phyloP scores from a whole-genome alignment of 2,329 filamentous ascomycete genomes.

The Penicillium vulpinum region DNA sequence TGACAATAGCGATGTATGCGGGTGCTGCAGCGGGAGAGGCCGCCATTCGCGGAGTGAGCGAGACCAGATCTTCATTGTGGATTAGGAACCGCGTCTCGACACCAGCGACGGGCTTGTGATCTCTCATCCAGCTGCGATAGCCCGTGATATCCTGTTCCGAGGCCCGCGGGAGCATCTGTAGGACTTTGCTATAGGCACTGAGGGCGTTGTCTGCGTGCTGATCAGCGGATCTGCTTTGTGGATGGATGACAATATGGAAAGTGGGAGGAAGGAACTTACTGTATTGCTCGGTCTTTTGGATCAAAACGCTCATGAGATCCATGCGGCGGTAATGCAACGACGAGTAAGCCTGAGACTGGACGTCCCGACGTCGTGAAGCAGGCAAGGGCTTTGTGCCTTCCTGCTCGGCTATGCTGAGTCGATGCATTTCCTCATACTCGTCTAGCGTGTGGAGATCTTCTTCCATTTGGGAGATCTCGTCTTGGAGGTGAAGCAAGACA shows the following conservation, averaged over 20 bases:
- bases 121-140: constrained; percentile 57
- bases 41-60: constrained; percentile 28
- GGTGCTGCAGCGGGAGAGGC: constrained; percentile 22
- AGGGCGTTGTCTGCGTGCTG: constrained; percentile 41
- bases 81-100: constrained; percentile 56
- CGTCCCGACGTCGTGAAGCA: constrained; percentile 44
- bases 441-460: constrained; percentile 73
- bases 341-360: constrained; percentile 52
- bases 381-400: constrained; percentile 35
- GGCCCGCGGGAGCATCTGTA: constrained; percentile 49
- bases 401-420: constrained; percentile 32
- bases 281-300: constrained; percentile 62
- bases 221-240: neutral
- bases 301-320: constrained; percentile 56
- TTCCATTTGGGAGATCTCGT: constrained; percentile 79
- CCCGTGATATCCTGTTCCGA: constrained; percentile 49
- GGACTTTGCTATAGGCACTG: constrained; percentile 49
- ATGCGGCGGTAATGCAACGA: constrained; percentile 57
- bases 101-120: constrained; percentile 51
- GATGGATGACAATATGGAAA: neutral
- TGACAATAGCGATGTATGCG: constrained; percentile 44
- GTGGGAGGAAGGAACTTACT: constrained; percentile 44
- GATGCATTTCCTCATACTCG: constrained; percentile 50
- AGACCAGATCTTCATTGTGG: constrained; percentile 49
- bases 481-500: constrained; percentile 77